Evolutionary conservation across 441 rosid species (phyloP).

Genomic region (Populus hybrid): DNA sequence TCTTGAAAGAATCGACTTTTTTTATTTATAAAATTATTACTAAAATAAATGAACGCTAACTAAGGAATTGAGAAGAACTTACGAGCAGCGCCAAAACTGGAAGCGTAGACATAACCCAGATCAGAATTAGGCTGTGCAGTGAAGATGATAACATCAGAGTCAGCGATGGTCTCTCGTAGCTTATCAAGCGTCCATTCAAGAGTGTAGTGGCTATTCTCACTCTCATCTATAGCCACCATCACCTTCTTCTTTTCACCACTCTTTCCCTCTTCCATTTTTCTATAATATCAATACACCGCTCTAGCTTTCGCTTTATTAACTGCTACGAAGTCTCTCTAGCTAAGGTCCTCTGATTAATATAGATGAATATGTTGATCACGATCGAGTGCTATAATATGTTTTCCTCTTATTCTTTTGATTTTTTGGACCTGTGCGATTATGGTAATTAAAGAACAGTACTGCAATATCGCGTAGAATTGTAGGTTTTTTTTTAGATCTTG

Average conservation of each 20-base stretch:
- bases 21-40: background rate
- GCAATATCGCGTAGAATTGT: background rate
- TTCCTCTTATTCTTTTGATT: too few species aligned
- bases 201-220: constrained; percentile 55
- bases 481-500: too few species aligned
- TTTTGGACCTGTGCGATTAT: background rate
- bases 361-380: too few species aligned
- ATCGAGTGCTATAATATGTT: too few species aligned
- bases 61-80: constrained; percentile 13
- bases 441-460: too few species aligned
- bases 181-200: constrained; percentile 48
- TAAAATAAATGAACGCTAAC: background rate
- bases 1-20: too few species aligned
- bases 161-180: constrained; percentile 38
- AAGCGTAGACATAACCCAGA: constrained; percentile 41
- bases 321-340: background rate
- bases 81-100: constrained; percentile 53
- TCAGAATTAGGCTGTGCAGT: constrained; percentile 39
- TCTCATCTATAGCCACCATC: constrained; percentile 74
- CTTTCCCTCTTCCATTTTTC: constrained; percentile 15
- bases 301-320: background rate
- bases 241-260: constrained; percentile 39
- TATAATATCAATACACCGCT: background rate
- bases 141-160: constrained; percentile 45
- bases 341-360: background rate